Percentiles rank a stretch among this genome's conserved stretches.
These are phyloP conservation scores for Emergomyces orientalis DNA, from an alignment of 2,329 filamentous ascomycete genomes.

Conservation along the genomic window DNA sequence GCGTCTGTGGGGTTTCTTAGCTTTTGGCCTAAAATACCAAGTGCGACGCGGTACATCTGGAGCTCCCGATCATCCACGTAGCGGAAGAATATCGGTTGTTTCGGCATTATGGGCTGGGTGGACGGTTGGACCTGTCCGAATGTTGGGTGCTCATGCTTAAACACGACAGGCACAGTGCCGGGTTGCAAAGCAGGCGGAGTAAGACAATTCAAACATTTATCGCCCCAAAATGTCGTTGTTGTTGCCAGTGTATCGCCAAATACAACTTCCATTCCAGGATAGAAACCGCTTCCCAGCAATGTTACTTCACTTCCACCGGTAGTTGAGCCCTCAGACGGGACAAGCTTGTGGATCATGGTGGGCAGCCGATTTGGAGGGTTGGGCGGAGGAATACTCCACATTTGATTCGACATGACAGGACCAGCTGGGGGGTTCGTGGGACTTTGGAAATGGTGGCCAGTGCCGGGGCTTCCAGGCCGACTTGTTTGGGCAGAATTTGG, in stretches of 20 bases:
- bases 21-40: constrained; percentile 40
- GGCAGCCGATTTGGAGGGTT: constrained; percentile 45
- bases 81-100: constrained; percentile 53
- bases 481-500: constrained; percentile 65
- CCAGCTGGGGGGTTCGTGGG: constrained; percentile 25
- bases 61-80: constrained; percentile 50
- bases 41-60: constrained; percentile 38
- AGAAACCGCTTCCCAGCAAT: constrained; percentile 70
- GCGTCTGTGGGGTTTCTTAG: constrained; percentile 40
- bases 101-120: constrained; percentile 36
- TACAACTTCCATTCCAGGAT: constrained; percentile 69
- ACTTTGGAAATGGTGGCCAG: constrained; percentile 31
- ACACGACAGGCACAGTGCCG: constrained; percentile 61
- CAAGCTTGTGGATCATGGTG: constrained; percentile 69
- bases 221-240: constrained; percentile 71
- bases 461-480: constrained; percentile 62
- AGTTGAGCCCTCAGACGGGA: constrained; percentile 72
- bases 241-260: constrained; percentile 64
- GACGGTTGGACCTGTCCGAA: constrained; percentile 38
- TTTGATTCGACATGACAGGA: constrained; percentile 41
- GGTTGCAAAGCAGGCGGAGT: constrained; percentile 60
- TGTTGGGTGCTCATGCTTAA: constrained; percentile 48
- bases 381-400: constrained; percentile 45
- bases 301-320: constrained; percentile 81
- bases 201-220: constrained; percentile 69